A percentile compares a stretch with the other conserved stretches of the same genome.
These are phyloP conservation scores for Psilocybe cyanescens DNA, from an alignment of 768 basidiomycete species.

Conservation along the genomic window DNA sequence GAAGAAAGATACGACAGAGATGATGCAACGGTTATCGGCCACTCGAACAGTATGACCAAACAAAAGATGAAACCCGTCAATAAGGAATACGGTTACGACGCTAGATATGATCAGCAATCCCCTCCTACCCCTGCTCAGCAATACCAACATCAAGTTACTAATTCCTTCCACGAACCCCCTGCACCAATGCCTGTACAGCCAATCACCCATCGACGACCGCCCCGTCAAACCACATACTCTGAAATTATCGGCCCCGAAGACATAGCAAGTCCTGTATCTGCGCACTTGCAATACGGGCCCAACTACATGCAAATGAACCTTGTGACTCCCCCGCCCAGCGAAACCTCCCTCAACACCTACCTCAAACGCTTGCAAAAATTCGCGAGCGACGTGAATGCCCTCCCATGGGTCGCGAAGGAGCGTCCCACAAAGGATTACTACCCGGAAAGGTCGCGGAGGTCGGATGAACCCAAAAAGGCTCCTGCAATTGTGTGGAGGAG, in stretches of 20 bases:
- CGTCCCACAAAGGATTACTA: constrained; percentile 50
- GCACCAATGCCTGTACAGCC: no score
- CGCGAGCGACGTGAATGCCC: constrained; percentile 33
- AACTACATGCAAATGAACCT: constrained; percentile 56
- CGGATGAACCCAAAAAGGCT: constrained; percentile 20
- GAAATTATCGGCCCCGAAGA: constrained; percentile 18
- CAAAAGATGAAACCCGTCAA: not conserved
- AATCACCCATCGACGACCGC: not conserved
- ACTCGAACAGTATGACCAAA: not conserved
- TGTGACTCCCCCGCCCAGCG: constrained; percentile 41
- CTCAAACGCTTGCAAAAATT: constrained; percentile 39
- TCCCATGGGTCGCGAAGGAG: constrained; percentile 47
- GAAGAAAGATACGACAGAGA: constrained; percentile 7
- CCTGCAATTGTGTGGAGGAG: constrained; percentile 29
- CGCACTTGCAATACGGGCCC: constrained; percentile 43
- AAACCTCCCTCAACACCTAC: constrained; percentile 34
- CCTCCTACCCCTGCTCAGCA: not conserved
- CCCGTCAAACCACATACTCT: not conserved
- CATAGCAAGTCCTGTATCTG: constrained; percentile 38
- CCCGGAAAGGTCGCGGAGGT: constrained; percentile 32
- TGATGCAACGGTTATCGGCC: constrained; percentile 2
- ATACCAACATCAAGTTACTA: not conserved
- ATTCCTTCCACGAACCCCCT: not conserved
- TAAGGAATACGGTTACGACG: not conserved
- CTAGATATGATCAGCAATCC: not conserved